Evolutionary conservation across 2,329 filamentous ascomycete species (phyloP), one percentile per base, ranked within the genome.

Genomic region (Aspergillus novofumigatus): DNA sequence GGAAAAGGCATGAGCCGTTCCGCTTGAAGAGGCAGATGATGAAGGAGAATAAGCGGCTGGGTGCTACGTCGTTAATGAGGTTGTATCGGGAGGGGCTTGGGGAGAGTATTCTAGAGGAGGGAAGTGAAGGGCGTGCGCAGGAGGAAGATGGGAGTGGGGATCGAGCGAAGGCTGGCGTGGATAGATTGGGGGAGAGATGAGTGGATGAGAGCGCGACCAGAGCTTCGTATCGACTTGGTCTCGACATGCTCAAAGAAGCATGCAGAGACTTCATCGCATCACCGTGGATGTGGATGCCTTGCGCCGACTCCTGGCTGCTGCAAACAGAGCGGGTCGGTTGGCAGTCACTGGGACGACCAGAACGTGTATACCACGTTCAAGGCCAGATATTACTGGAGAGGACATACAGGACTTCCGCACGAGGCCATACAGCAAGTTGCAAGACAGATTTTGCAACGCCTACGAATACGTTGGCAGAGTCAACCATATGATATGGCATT

Each of bases 41-140:
- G 41, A 45, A 41, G 47, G 55, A 66, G 35, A 67, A 64, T 52
- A 56, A 61, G 59, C 35, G 55, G 49, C 57, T 68, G 58, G 69
- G 71, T 4, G 68, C 57, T 21, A 56, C 45, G 41, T 71, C 65
- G 29, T 63, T 74, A 61, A 59, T 60, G 58, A 49, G 52, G 47
- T 44, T 70, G 47, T 69, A 63, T 60, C 54, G 54, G 56, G 62
- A 63, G 44, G 66, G 67, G n/a, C 45, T 63, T 6, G 42, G 41
- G 58, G 57, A 54, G 29, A 21, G n/a, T 55, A 21, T 49, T 25
- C 6, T 20, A 3, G 48, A 54, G 45, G 49, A 29, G 1, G 28
- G 28, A 10, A 11, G 20, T 35, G 54, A 52, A 51, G 23, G 23
- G 53, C 35, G 53, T 42, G 17, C 35, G 53, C 49, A 41, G 44